phyloP scores from a whole-genome alignment of 225 moss, liverwort and hornwort genomes.

The Bryoerythrophyllum caledonicum region DNA sequence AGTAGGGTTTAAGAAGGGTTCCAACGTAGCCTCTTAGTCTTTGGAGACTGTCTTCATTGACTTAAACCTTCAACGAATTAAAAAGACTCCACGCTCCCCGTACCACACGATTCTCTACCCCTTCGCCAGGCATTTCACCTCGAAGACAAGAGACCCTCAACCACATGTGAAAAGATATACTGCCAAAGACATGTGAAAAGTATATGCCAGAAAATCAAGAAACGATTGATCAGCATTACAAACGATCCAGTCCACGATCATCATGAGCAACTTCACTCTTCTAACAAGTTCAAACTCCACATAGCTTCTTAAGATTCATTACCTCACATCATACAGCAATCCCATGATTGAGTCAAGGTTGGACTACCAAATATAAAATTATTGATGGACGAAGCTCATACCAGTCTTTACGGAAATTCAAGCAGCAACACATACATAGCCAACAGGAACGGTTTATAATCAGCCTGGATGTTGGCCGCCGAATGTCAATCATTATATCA shows the following conservation, averaged over 20 bases:
- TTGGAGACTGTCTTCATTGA: not conserved
- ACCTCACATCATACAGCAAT: not conserved
- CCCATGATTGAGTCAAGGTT: fast-evolving
- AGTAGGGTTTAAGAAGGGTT: not conserved
- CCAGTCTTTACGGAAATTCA: not conserved
- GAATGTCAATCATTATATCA: not conserved
- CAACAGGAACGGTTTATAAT: not conserved
- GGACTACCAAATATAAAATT: not conserved
- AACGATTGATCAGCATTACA: too few species aligned
- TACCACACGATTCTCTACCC: not conserved
- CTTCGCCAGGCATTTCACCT: too few species aligned
- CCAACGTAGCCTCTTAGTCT: not conserved
- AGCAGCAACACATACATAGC: not conserved
- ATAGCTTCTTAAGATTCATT: not conserved
- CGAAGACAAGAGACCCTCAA: not conserved
- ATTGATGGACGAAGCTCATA: too few species aligned
- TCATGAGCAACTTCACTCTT: too few species aligned
- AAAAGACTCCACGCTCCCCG: not conserved
- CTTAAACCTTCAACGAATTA: conserved; percentile 3
- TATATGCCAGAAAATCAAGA: not conserved
- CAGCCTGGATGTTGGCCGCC: conserved; percentile 2
- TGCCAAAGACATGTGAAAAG: too few species aligned
- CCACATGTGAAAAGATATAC: not conserved
- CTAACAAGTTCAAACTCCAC: not conserved
- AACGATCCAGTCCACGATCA: not conserved